Evolutionary conservation across 768 basidiomycete species (phyloP).

Genomic region (Filobasidium floriforme): DNA sequence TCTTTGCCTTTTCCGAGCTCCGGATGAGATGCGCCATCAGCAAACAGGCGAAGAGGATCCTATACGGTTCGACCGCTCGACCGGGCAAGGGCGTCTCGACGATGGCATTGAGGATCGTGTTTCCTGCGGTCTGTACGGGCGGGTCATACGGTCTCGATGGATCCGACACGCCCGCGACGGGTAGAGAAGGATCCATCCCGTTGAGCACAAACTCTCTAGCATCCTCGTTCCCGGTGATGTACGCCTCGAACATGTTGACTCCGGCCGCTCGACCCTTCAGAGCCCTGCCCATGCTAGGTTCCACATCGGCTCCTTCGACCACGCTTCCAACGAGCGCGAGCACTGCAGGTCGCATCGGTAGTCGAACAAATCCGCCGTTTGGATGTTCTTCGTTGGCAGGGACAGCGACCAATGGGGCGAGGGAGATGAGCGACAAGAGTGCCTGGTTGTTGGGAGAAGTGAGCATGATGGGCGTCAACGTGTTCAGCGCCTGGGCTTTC

Average conservation of each 20-base stretch:
- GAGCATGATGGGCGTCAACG: conserved; percentile 60
- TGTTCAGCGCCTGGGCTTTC: conserved; percentile 69
- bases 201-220: conserved; percentile 44
- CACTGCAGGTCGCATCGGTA: conserved; percentile 70
- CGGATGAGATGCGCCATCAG: conserved; percentile 43
- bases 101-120: conserved; percentile 46
- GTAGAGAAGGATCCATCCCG: conserved; percentile 34
- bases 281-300: conserved; percentile 60
- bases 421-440: conserved; percentile 70
- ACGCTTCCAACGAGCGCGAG: conserved; percentile 74
- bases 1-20: conserved; percentile 49
- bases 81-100: conserved; percentile 39
- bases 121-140: conserved; percentile 39
- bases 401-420: conserved; percentile 55
- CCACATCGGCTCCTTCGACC: conserved; percentile 71
- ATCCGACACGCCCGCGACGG: conserved; percentile 20
- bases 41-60: conserved; percentile 44
- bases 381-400: conserved; percentile 64
- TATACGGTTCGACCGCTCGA: conserved; percentile 41
- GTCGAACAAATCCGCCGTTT: conserved; percentile 51
- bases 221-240: conserved; percentile 46
- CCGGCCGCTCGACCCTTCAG: conserved; percentile 67
- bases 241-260: conserved; percentile 66
- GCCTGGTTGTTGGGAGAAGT: conserved; percentile 58
- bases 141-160: conserved; percentile 28